Evolutionary conservation across 1,284 basidiomycete genomes (phyloP), one percentile per base, ranked within the genome.

Genomic region (Heliocybe sulcata): DNA sequence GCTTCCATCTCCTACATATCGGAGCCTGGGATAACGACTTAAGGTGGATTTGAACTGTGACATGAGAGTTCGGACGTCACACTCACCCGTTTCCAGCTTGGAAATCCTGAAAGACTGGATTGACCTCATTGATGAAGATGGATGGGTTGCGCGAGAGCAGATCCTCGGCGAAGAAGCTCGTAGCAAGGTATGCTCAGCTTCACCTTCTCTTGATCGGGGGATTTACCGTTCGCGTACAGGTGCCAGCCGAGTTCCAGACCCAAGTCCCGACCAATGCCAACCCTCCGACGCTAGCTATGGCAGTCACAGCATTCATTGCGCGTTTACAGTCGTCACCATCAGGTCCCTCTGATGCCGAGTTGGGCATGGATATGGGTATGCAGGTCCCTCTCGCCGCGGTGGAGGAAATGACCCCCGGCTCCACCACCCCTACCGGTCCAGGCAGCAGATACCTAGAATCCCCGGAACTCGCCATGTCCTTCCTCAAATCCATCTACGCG

Each of bases 61-160:
- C 12, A 2, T 29, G 45, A 23, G 25, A 25, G 23, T 38, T 54
- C 29, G 35, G 48, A 16, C 42, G 49, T 9, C 42, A 10, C 50
- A 27, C 42, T 54, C 20, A 56, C 53, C 54, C 25, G 27, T 33
- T 31, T 19, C 35, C 58, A 90, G 91, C 62, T 77, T 97, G 25
- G 89, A 94, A 65, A 96, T 98, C 56, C 72, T 98, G 45, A 86
- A 85, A 62, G 83, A 87, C 61, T 98, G 94, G 94, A 85, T 97
- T 57, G 74, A 84, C 57, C 78, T 97, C 45, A 92, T 97, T 56
- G 93, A 98, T 65, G 87, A 90, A 27, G 83, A 97, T 62, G 94
- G 94, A 2, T 98, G 94, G 94, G 90, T 98, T 52, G 94, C 86
- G 1, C 80, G 95, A 19, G 94, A 98, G 71, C 94, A 98, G 68